Percentiles rank a stretch among this genome's conserved stretches.
These are phyloP conservation scores for Amaranthus cruentus DNA, from an alignment of 148 eudicot species.

Conservation along the genomic window DNA sequence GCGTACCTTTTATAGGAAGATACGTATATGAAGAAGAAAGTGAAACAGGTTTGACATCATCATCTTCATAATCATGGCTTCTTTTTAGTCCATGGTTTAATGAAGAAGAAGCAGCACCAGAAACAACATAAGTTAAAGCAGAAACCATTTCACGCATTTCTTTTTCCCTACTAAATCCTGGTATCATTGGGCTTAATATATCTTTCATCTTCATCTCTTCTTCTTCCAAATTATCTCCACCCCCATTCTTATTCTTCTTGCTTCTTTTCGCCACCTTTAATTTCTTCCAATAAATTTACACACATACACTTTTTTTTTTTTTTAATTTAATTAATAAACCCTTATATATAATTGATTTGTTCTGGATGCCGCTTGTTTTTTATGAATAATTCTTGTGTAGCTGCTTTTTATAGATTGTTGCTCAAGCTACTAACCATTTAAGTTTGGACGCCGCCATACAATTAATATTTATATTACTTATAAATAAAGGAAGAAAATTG, in stretches of 20 bases:
- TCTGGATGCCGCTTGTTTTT: neutral
- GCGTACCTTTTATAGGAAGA: conserved; percentile 25
- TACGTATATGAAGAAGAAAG: conserved; percentile 15
- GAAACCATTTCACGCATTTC: conserved; percentile 67
- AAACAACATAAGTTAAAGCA: conserved; percentile 58
- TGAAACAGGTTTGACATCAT: conserved; percentile 5
- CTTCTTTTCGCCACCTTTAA: conserved; percentile 39
- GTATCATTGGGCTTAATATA: conserved; percentile 33
- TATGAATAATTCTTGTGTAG: neutral
- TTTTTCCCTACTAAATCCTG: conserved; percentile 43
- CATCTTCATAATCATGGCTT: conserved; percentile 4
- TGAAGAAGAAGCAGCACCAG: conserved; percentile 25
- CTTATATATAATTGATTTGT: too few relatives aligned
- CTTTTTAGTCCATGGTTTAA: conserved; percentile 17
- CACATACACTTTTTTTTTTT: conserved; percentile 9
- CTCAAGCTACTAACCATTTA: neutral
- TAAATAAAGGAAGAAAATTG: conserved; percentile 3
- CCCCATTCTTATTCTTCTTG: neutral
- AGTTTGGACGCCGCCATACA: conserved; percentile 24
- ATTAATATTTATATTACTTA: neutral
- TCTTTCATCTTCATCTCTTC: conserved; percentile 13
- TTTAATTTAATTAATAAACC: neutral
- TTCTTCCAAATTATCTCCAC: conserved; percentile 17
- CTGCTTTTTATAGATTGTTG: neutral
- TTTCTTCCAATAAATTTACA: conserved; percentile 8